Percentiles rank a stretch among this genome's conserved stretches.
Conservation (phyloP, 164 flowering plant genomes). For the Saururus chinensis region DNA sequence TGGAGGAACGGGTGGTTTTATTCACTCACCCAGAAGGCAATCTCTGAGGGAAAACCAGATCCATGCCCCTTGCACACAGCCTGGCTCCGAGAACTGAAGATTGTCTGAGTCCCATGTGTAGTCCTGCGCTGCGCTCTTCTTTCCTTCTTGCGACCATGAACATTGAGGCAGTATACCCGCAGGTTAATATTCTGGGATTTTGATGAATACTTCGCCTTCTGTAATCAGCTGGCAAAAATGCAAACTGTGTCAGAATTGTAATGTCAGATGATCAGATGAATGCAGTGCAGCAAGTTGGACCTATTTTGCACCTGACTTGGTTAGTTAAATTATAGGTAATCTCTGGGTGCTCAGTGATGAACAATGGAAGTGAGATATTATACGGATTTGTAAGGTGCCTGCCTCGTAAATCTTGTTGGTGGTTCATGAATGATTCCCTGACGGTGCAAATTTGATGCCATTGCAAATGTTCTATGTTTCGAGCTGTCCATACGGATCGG, state of each 20-base stretch:
- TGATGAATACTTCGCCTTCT: no score
- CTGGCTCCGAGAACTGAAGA: slow-evolving; percentile 72
- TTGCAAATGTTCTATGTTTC: background rate
- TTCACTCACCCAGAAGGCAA: slow-evolving; percentile 9
- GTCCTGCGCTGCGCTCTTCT: no score
- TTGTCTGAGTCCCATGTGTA: slow-evolving; percentile 16
- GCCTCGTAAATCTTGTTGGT: no score
- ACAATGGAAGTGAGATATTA: no score
- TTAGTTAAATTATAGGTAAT: no score
- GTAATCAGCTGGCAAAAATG: background rate
- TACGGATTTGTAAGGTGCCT: no score
- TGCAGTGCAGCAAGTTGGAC: background rate
- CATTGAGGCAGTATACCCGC: background rate
- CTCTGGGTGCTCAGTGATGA: no score
- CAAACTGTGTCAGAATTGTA: background rate
- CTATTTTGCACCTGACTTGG: background rate
- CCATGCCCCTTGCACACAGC: slow-evolving; percentile 61
- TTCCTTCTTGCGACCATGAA: background rate
- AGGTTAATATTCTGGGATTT: no score
- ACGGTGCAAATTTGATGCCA: no score
- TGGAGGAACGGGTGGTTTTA: slow-evolving; percentile 86
- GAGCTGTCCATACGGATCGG: background rate
- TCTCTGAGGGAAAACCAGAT: slow-evolving; percentile 29
- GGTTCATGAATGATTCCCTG: no score
- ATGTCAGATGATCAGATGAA: background rate